These are phyloP conservation scores for Metschnikowia amazonensis DNA, from an alignment of 805 yeast genomes.

Conservation along the genomic window DNA sequence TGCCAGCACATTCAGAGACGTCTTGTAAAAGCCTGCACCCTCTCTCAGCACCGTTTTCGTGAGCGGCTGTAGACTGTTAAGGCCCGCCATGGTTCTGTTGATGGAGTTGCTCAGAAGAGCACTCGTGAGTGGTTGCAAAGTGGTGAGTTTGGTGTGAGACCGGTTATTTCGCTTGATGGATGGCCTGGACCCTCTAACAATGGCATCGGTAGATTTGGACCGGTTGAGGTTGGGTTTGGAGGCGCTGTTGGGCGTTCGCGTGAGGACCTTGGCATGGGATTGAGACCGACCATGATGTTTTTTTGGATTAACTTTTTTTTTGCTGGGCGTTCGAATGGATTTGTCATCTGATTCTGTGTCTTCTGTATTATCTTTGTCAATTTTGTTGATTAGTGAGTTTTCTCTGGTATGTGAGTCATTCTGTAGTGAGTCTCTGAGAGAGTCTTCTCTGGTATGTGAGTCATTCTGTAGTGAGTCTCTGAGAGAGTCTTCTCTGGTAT, in stretches of 20 bases:
- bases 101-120: conserved; percentile 17
- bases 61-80: conserved; percentile 14
- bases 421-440: no score
- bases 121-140: conserved; percentile 17
- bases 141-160: conserved; percentile 33
- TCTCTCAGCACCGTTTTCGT: conserved; percentile 18
- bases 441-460: no score
- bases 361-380: not conserved
- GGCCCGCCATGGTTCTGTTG: conserved; percentile 6
- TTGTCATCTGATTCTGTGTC: not conserved
- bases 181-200: conserved; percentile 23
- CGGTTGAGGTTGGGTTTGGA: conserved; percentile 30
- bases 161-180: conserved; percentile 32
- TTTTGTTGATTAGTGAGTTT: no score
- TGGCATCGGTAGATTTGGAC: conserved; percentile 41
- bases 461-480: no score
- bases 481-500: no score
- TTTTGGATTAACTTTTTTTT: conserved; percentile 7
- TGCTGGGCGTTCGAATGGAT: conserved; percentile 1
- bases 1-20: conserved; percentile 11
- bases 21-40: conserved; percentile 13
- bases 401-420: no score
- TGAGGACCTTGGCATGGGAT: conserved; percentile 13
- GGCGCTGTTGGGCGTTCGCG: conserved; percentile 9
- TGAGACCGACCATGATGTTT: conserved; percentile 15